Conservation (phyloP, 805 yeast genomes). For the Candida sonorensis region DNA sequence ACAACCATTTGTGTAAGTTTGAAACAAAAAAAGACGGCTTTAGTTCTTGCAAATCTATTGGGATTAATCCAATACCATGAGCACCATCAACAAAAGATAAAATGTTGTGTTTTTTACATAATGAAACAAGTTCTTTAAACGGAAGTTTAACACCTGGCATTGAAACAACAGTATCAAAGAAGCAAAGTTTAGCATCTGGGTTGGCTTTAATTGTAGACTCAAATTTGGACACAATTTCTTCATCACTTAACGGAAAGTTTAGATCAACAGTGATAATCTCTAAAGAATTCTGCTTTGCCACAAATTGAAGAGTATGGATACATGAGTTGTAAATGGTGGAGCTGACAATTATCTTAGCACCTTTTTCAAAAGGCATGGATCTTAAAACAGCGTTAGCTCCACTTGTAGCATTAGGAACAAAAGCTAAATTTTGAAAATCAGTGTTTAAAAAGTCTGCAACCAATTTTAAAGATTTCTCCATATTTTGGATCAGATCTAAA, state of each 20-base stretch:
- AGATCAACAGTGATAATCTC: slow-evolving; percentile 32
- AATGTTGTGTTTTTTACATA: slow-evolving; percentile 40
- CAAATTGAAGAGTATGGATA: slow-evolving; percentile 40
- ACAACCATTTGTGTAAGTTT: slow-evolving; percentile 68
- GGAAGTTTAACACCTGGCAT: slow-evolving; percentile 62
- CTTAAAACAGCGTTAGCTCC: slow-evolving; percentile 54
- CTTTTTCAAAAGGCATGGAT: slow-evolving; percentile 42
- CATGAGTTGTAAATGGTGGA: slow-evolving; percentile 51
- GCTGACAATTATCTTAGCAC: slow-evolving; percentile 45
- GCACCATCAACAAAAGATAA: slow-evolving; percentile 67
- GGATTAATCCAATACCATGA: slow-evolving; percentile 54
- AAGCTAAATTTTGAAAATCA: slow-evolving; percentile 41
- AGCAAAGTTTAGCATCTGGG: slow-evolving; percentile 31
- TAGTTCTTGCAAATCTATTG: slow-evolving; percentile 32
- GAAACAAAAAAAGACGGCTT: slow-evolving; percentile 56
- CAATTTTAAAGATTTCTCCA: slow-evolving; percentile 29
- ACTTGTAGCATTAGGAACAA: slow-evolving; percentile 53
- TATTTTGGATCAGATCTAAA: slow-evolving; percentile 21
- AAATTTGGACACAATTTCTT: slow-evolving; percentile 30
- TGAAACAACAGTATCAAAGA: slow-evolving; percentile 55
- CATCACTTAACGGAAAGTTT: slow-evolving; percentile 38
- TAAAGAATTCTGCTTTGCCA: slow-evolving; percentile 29
- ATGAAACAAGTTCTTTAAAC: slow-evolving; percentile 36
- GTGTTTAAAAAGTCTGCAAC: slow-evolving; percentile 41
- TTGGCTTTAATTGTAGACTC: slow-evolving; percentile 22